Percentiles rank a stretch among this genome's conserved stretches.
These are phyloP conservation scores for Fusarium ambrosium DNA, from an alignment of 2,329 filamentous ascomycete genomes.

Conservation along the genomic window DNA sequence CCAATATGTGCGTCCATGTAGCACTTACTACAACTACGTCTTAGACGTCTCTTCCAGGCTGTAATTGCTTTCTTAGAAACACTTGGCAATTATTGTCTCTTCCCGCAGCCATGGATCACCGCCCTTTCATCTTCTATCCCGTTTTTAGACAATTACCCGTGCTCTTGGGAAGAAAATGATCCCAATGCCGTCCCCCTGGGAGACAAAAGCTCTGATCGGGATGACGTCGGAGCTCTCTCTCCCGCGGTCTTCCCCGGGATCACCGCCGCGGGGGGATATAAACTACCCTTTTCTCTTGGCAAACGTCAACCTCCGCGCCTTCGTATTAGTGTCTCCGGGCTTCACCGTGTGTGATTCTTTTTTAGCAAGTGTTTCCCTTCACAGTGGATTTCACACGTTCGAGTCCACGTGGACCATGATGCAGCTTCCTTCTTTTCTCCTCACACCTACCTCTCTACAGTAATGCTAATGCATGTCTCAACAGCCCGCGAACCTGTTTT, in stretches of 20 bases:
- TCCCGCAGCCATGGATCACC: neutral
- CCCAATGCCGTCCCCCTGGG: neutral
- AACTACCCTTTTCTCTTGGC: neutral
- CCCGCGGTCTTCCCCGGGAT: neutral
- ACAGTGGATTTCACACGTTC: slow-evolving; percentile 1
- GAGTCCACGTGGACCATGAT: slow-evolving; percentile 35
- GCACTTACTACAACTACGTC: neutral
- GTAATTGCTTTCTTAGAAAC: slow-evolving; percentile 15
- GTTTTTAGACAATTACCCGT: neutral
- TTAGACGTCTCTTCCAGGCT: neutral
- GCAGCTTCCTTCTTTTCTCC: slow-evolving; percentile 18
- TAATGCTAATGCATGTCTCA: slow-evolving; percentile 28
- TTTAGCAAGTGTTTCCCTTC: neutral
- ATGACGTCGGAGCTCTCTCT: neutral
- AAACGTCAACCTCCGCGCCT: slow-evolving; percentile 1
- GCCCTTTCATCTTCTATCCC: neutral
- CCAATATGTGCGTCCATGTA: neutral
- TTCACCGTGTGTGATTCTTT: neutral
- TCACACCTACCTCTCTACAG: slow-evolving; percentile 2
- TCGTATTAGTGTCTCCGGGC: neutral
- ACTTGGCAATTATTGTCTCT: slow-evolving; percentile 25
- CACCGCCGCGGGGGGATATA: neutral
- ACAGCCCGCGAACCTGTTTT: slow-evolving; percentile 11
- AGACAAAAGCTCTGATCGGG: neutral
- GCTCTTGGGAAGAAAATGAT: neutral